Evolutionary conservation across 306 rosid species (phyloP).

Genomic region (Cicer cuneatum): DNA sequence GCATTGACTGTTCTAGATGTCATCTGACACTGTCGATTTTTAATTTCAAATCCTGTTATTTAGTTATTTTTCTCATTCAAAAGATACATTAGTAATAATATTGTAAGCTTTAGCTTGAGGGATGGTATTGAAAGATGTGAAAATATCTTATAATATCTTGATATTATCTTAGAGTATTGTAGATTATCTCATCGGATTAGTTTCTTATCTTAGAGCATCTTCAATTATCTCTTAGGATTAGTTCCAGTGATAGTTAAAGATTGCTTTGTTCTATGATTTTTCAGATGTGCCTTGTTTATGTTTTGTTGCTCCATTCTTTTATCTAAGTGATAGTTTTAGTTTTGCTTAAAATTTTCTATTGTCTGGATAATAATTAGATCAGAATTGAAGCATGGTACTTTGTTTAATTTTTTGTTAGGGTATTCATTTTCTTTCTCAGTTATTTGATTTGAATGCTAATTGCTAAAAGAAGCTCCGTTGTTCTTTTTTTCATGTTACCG

Average conservation of each 20-base stretch:
- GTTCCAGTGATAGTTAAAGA: background rate
- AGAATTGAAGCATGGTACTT: slow-evolving; percentile 19
- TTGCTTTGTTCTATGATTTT: slow-evolving; percentile 5
- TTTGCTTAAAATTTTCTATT: background rate
- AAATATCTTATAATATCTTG: background rate
- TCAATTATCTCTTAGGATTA: background rate
- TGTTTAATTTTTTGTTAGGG: background rate
- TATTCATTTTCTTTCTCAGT: slow-evolving; percentile 5
- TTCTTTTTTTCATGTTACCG: slow-evolving; percentile 9
- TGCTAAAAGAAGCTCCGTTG: background rate
- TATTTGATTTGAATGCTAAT: slow-evolving; percentile 37
- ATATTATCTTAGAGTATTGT: no score
- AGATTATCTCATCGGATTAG: no score
- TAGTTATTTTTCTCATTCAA: background rate
- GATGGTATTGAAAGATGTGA: background rate
- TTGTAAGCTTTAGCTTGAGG: background rate
- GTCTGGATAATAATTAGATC: slow-evolving; percentile 14
- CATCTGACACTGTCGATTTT: no score
- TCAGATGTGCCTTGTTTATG: slow-evolving; percentile 9
- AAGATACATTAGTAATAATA: background rate
- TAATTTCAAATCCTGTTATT: background rate
- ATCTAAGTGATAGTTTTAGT: background rate
- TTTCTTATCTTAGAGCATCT: no score
- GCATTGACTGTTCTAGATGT: background rate
- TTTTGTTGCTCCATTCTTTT: slow-evolving; percentile 17